Evolutionary conservation across 768 basidiomycete genomes (phyloP).

Genomic region (Pulveroboletus sp.): DNA sequence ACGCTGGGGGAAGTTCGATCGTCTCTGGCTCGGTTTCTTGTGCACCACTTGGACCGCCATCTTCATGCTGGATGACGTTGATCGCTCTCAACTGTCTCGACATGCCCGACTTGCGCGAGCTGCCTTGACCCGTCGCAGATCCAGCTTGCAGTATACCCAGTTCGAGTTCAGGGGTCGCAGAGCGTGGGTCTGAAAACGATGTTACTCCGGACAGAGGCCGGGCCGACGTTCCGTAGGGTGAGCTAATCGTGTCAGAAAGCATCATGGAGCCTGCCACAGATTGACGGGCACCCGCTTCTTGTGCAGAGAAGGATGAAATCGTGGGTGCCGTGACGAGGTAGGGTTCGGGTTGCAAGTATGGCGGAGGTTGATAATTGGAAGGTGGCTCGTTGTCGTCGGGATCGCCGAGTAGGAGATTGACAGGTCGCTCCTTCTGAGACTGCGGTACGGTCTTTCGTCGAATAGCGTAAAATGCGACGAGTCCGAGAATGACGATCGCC

Average conservation of each 20-base stretch:
- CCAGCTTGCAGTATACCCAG: slow-evolving; percentile 12
- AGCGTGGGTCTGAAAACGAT: slow-evolving; percentile 36
- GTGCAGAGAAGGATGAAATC: slow-evolving; percentile 36
- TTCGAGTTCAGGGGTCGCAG: slow-evolving; percentile 44
- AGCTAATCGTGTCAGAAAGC: slow-evolving; percentile 15
- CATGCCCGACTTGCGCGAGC: slow-evolving; percentile 36
- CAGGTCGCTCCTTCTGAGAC: slow-evolving; percentile 51
- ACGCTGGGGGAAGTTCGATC: slow-evolving; percentile 80
- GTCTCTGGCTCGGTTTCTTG: slow-evolving; percentile 52
- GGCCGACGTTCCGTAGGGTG: slow-evolving; percentile 26
- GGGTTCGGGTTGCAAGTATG: slow-evolving; percentile 73
- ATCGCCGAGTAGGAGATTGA: slow-evolving; percentile 59
- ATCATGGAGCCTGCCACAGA: slow-evolving; percentile 21
- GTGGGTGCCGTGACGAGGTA: slow-evolving; percentile 68
- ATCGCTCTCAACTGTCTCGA: slow-evolving; percentile 60
- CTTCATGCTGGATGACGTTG: slow-evolving; percentile 82
- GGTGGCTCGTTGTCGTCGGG: slow-evolving; percentile 48
- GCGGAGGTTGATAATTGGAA: slow-evolving; percentile 50
- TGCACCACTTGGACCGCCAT: slow-evolving; percentile 51
- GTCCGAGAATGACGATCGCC: slow-evolving; percentile 37
- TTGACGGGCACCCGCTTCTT: slow-evolving; percentile 21
- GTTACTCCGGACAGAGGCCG: slow-evolving; percentile 28
- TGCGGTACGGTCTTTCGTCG: slow-evolving; percentile 42
- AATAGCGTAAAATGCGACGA: slow-evolving; percentile 47
- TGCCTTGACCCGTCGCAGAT: slow-evolving; percentile 20